Conservation (phyloP, 139 green algal species). For the Dunaliella primolecta region DNA sequence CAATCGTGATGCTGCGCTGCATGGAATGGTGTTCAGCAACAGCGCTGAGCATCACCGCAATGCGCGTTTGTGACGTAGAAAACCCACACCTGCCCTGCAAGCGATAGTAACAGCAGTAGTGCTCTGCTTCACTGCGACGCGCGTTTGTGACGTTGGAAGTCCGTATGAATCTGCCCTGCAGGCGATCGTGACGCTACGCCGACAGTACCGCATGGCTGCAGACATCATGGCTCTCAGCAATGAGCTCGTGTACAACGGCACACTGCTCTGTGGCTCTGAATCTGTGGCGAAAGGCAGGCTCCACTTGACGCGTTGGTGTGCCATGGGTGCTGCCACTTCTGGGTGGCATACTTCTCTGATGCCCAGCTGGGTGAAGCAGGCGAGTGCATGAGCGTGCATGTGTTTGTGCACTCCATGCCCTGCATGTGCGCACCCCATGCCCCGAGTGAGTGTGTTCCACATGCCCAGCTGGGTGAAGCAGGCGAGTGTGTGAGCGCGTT, state of each 20-base stretch:
- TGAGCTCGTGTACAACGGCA: constrained; percentile 76
- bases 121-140: no score
- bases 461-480: no score
- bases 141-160: no score
- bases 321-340: neutral
- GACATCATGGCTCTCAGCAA: constrained; percentile 87
- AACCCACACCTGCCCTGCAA: no score
- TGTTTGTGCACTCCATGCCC: no score
- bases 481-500: neutral
- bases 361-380: neutral
- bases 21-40: no score
- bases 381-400: neutral
- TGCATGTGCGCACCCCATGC: no score
- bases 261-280: constrained; percentile 62
- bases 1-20: no score
- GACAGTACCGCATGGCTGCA: constrained; percentile 92
- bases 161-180: constrained; percentile 21
- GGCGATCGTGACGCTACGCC: constrained; percentile 57
- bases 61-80: no score
- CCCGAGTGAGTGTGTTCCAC: neutral
- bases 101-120: no score
- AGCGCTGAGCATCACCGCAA: no score
- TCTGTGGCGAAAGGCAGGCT: constrained; percentile 52
- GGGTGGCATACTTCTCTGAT: neutral
- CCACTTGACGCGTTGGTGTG: constrained; percentile 37